These are phyloP conservation scores for Curvularia sp. DNA, from an alignment of 2,329 filamentous ascomycete genomes.

Conservation along the genomic window DNA sequence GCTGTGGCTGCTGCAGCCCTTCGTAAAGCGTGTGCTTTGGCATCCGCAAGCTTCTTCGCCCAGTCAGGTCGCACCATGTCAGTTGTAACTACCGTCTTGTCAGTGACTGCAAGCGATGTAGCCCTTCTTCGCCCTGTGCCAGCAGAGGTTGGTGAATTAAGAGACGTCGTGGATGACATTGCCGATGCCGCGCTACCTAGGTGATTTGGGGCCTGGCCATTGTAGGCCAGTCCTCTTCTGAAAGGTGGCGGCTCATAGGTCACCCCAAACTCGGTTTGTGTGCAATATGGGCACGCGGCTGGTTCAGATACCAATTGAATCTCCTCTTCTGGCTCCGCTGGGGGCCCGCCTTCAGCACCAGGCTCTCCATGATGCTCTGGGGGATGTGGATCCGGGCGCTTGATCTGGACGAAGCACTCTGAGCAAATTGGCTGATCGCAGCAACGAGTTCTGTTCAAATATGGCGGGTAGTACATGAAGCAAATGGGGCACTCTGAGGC, in stretches of 20 bases:
- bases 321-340: conserved; percentile 58
- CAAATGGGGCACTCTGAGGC: conserved; percentile 93
- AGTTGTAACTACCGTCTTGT: conserved; percentile 87
- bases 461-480: conserved; percentile 93
- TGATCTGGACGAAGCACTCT: conserved; percentile 99
- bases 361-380: conserved; percentile 71
- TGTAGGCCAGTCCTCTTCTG: conserved; percentile 79
- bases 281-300: conserved; percentile 92
- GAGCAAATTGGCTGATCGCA: conserved; percentile 97
- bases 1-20: conserved; percentile 92
- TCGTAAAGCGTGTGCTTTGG: conserved; percentile 82
- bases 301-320: conserved; percentile 84
- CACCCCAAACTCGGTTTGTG: conserved; percentile 94
- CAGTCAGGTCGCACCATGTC: conserved; percentile 93
- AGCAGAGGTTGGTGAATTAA: conserved; percentile 64
- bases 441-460: conserved; percentile 91
- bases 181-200: conserved; percentile 68
- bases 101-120: conserved; percentile 78
- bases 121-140: conserved; percentile 63
- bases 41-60: conserved; percentile 85
- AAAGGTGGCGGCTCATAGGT: conserved; percentile 91
- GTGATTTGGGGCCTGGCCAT: conserved; percentile 59
- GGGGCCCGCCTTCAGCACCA: conserved; percentile 41
- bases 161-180: conserved; percentile 85
- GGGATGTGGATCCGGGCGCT: conserved; percentile 87